Base-by-base conservation (phyloP, 2,329 filamentous ascomycete species). In the Canariomyces notabilis region DNA sequence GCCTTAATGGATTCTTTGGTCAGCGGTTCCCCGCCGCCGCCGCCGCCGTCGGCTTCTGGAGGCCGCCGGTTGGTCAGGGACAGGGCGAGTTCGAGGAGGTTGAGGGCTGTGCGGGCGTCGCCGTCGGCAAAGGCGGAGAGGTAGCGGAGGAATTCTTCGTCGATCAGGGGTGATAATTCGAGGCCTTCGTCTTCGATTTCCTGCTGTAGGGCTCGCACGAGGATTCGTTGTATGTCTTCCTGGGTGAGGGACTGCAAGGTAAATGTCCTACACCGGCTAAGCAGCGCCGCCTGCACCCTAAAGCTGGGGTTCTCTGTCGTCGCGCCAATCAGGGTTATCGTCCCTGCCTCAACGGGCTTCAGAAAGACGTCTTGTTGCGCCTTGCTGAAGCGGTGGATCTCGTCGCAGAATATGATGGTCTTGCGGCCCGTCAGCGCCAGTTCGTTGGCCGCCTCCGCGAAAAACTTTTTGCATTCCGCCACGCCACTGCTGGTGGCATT, bases 231-330 rank as follows among this genome's bases (percentile, higher is more conserved):
- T 5, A 97, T 74, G 65, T 94, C 79, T 2, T 84, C 78, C 20
- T 84, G 77, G 0, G 77, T 77, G 35, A 98, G 76, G 55, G 89
- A 83, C 37, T 82, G 72, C 8, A 98, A 70, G 0, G 89, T 95
- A 58, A 98, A 97, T 0, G 89, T 95, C 21, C 93, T 79, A 66
- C 91, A 97, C 37, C 93, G 79, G 19, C 88, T 95, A 2, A 97
- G 74, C 44, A 98, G 73, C 2, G 93, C 91, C 54, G 81, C 84
- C 57, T 93, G 87, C 34, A 98, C 82, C 60, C 94, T 91, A 73
- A 97, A 97, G 4, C 85, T 91, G 0, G 93, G 93, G 56, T 98
- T 98, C 66, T 98, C 93, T 0, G 93, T 98, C 3, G 93, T 98
- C 6, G 93, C 93, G 9, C 90, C 93, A 50, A 97, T 93, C 22